Percentiles rank a stretch among this genome's conserved stretches.
Conservation (phyloP, 2,329 filamentous ascomycete species). For the Botryotinia calthae region DNA sequence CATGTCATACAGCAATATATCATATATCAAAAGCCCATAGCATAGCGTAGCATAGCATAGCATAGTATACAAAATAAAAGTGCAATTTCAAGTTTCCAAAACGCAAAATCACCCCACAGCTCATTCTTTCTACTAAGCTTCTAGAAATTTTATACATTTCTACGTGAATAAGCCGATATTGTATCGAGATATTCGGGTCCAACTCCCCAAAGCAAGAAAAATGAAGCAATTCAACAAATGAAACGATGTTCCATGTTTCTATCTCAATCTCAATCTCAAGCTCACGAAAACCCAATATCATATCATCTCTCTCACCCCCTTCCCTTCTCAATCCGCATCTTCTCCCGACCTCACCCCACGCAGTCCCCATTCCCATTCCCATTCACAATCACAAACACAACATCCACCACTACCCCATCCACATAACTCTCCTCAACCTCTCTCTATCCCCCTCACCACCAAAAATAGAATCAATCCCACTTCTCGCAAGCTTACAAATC, state of each 20-base stretch:
- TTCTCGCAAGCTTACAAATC: constrained; percentile 56
- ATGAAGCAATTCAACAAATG: neutral
- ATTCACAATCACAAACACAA: neutral
- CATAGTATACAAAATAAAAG: neutral
- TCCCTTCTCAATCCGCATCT: neutral
- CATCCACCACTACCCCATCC: constrained; percentile 33
- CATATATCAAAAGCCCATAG: neutral
- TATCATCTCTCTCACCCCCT: neutral
- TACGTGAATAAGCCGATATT: too few relatives aligned
- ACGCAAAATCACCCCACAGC: neutral
- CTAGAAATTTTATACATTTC: too few relatives aligned
- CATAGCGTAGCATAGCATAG: neutral
- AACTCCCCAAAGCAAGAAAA: neutral
- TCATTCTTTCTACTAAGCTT: too few relatives aligned
- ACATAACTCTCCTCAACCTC: constrained; percentile 53
- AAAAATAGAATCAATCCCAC: constrained; percentile 65
- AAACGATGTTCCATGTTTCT: neutral
- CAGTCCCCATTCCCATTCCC: neutral
- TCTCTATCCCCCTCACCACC: constrained; percentile 59
- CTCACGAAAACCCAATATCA: neutral
- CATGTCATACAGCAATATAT: neutral
- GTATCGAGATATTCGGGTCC: neutral
- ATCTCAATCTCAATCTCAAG: neutral
- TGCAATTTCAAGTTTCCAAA: neutral
- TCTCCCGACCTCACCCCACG: neutral